Evolutionary conservation across 176 grass and related monocot genomes (phyloP), one percentile per base, ranked within the genome.

Genomic region (Oryza officinalis): DNA sequence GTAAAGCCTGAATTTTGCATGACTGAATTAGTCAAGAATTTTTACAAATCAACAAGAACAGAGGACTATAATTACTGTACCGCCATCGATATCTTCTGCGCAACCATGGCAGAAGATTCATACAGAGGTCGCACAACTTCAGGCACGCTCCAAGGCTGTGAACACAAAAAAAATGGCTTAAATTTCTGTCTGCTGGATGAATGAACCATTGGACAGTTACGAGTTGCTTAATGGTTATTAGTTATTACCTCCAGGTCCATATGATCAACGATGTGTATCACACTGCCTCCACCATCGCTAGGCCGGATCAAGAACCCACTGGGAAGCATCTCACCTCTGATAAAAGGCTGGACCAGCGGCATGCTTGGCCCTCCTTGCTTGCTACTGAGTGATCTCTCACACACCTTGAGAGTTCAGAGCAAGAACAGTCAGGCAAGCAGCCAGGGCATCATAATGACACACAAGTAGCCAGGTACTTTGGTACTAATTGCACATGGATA

Each of bases 251-350:
- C 87, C 70, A 92, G 63, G 77, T 99, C 91, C 40, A 99, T 80
- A 89, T 99, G 97, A 84, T 99, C 87, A 79, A 99, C 93, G 38
- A 99, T 96, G 82, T 96, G 93, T 83, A 99, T 92, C 49, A 94
- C 79, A 63, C 91, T 94, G 4, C 91, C 93, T 67, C 93, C 97
- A 22, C 89, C 93, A 47, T 98, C 93, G 20, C 91, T 95, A 4
- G 96, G 96, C 72, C 96, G 87, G 64, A 98, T 90, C 74, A 98
- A 84, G 89, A 92, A 98, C 26, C 96, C 96, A 49, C 96, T 94
- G 10, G 96, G 89, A 90, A 92, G 79, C 89, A 98, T 95, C 80
- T 98, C 96, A 27, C 91, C 93, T 65, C 96, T 98, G 26, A 94
- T 84, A 43, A 98, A 98, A 71, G 89, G 88, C 80, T 89, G 89